Evolutionary conservation across 2,329 filamentous ascomycete genomes (phyloP).

Genomic region (Corinectria fuckeliana): DNA sequence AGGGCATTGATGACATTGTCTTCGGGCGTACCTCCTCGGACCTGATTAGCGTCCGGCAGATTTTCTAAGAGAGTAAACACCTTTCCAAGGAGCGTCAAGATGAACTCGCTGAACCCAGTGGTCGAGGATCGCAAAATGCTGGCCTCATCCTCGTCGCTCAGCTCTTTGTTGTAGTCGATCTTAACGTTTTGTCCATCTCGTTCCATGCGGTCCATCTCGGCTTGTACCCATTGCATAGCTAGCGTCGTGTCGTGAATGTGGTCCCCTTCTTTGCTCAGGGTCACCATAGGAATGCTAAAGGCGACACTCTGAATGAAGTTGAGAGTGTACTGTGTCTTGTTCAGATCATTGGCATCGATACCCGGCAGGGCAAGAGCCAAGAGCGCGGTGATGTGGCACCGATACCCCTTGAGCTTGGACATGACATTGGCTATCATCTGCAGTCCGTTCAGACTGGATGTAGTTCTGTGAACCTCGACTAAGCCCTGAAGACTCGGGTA

Average conservation of each 20-base stretch:
- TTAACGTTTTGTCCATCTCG: constrained; percentile 82
- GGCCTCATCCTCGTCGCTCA: constrained; percentile 86
- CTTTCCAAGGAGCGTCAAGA: constrained; percentile 87
- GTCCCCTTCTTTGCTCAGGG: constrained; percentile 66
- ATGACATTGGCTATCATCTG: constrained; percentile 93
- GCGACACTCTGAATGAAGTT: constrained; percentile 95
- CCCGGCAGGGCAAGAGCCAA: constrained; percentile 92
- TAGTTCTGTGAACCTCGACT: constrained; percentile 95
- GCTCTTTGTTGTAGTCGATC: constrained; percentile 82
- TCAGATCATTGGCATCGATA: constrained; percentile 96
- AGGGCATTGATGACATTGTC: constrained; percentile 97
- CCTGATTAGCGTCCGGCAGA: constrained; percentile 85
- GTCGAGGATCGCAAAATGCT: constrained; percentile 92
- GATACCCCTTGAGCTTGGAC: constrained; percentile 91
- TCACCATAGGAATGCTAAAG: constrained; percentile 92
- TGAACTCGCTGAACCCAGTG: constrained; percentile 90
- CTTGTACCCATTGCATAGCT: constrained; percentile 92
- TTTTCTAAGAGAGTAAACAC: constrained; percentile 97
- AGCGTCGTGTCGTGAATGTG: constrained; percentile 76
- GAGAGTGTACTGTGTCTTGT: constrained; percentile 93
- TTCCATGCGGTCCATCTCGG: constrained; percentile 94
- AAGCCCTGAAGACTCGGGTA: constrained; percentile 96
- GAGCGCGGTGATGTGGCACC: constrained; percentile 93
- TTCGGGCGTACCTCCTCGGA: constrained; percentile 90
- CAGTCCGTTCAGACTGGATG: constrained; percentile 88